Evolutionary conservation across 2,329 filamentous ascomycete species (phyloP).

Genomic region (Mycosphaerella arachidis): DNA sequence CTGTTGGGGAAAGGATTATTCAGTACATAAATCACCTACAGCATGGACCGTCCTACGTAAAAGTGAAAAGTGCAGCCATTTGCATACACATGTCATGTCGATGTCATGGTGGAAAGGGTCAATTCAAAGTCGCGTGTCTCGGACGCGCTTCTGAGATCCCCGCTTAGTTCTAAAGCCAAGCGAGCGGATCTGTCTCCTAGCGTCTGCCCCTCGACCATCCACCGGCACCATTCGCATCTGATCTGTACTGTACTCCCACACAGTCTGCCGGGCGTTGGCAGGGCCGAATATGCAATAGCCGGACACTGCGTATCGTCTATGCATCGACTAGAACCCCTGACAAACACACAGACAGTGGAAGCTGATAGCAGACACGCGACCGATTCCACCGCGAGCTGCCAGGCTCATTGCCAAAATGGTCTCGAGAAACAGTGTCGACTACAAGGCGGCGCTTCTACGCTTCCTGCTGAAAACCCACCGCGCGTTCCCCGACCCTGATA

Average conservation of each 20-base stretch:
- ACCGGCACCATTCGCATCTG: neutral
- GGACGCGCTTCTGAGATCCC: neutral
- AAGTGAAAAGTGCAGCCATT: neutral
- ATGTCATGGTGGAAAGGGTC: neutral
- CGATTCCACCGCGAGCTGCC: neutral
- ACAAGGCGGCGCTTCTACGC: neutral
- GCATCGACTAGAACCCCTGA: neutral
- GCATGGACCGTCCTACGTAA: neutral
- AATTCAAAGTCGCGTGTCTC: neutral
- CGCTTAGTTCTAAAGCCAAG: neutral
- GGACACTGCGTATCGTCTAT: neutral
- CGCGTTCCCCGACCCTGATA: constrained; percentile 6
- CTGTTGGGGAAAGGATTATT: neutral
- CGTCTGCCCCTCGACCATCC: neutral
- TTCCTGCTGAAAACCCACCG: neutral
- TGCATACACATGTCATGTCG: neutral
- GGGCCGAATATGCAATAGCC: neutral
- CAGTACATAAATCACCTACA: neutral
- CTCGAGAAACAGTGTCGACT: neutral
- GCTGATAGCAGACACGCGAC: neutral
- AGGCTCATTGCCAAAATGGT: neutral
- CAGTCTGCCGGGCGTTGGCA: neutral
- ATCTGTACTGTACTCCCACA: too few species aligned
- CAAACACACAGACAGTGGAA: neutral
- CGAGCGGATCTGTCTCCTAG: too few species aligned